phyloP scores from a whole-genome alignment of 805 yeast genomes.

The Scheffersomyces stipitis region DNA sequence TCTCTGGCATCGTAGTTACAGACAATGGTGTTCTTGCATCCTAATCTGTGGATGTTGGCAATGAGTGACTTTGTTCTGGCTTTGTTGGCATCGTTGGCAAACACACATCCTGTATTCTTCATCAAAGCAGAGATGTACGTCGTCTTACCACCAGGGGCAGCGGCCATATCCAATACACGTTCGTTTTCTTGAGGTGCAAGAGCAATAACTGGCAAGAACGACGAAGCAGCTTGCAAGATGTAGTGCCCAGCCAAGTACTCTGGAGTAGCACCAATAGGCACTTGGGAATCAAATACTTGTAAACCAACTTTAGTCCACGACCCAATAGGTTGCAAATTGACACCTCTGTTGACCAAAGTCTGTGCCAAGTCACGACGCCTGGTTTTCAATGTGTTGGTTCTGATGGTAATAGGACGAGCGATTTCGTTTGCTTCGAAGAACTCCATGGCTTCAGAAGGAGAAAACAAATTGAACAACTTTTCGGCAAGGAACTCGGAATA shows the following conservation, averaged over 20 bases:
- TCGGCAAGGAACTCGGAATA: conserved; percentile 91
- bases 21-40: conserved; percentile 94
- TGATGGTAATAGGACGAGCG: conserved; percentile 92
- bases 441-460: conserved; percentile 96
- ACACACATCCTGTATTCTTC: conserved; percentile 97
- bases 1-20: conserved; percentile 98
- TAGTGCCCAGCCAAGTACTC: conserved; percentile 98
- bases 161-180: conserved; percentile 96
- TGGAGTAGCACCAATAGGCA: conserved; percentile 99
- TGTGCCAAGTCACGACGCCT: conserved; percentile 96
- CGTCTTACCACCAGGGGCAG: conserved; percentile 99
- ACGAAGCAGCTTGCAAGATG: conserved; percentile 97
- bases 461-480: conserved; percentile 84
- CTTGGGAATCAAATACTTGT: conserved; percentile 96
- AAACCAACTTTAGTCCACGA: conserved; percentile 98
- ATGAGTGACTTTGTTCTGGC: conserved; percentile 94
- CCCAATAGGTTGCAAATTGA: conserved; percentile 94
- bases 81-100: conserved; percentile 96
- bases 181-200: conserved; percentile 96
- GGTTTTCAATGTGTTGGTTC: conserved; percentile 95
- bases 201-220: conserved; percentile 97
- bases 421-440: conserved; percentile 98
- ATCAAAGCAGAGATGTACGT: conserved; percentile 92
- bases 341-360: conserved; percentile 92
- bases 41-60: conserved; percentile 96